These are phyloP conservation scores for Xylariales sp. DNA, from an alignment of 2,329 filamentous ascomycete genomes.

Conservation along the genomic window DNA sequence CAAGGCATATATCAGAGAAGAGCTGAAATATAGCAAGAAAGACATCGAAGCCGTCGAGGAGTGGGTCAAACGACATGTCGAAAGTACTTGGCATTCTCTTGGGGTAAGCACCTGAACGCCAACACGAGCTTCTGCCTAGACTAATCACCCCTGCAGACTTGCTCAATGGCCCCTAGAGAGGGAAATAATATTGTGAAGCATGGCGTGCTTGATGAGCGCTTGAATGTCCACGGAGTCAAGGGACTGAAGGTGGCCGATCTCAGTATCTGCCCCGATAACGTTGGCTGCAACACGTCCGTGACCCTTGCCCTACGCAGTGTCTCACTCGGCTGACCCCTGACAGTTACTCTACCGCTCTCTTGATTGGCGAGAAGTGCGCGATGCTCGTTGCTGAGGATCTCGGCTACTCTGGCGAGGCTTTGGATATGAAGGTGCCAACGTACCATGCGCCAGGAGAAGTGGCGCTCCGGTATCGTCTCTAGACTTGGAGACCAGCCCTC, in stretches of 20 bases:
- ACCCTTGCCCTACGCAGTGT: slow-evolving; percentile 11
- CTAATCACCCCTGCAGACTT: slow-evolving; percentile 42
- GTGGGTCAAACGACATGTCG: slow-evolving; percentile 66
- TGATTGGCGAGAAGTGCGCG: slow-evolving; percentile 73
- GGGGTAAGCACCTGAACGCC: slow-evolving; percentile 34
- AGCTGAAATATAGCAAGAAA: slow-evolving; percentile 60
- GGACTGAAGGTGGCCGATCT: slow-evolving; percentile 74
- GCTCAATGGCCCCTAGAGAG: slow-evolving; percentile 70
- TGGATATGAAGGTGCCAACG: slow-evolving; percentile 71
- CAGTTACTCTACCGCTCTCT: slow-evolving; percentile 63
- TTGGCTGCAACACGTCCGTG: slow-evolving; percentile 62
- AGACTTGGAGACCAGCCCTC: slow-evolving; percentile 12
- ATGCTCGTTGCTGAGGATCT: slow-evolving; percentile 68
- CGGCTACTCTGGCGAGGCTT: slow-evolving; percentile 64
- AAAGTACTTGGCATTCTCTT: slow-evolving; percentile 68
- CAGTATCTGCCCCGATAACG: slow-evolving; percentile 73
- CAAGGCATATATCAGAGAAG: slow-evolving; percentile 52
- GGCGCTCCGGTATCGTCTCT: slow-evolving; percentile 35
- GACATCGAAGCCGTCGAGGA: slow-evolving; percentile 66
- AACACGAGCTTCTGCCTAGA: neutral
- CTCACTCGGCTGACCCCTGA: neutral
- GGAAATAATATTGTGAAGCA: slow-evolving; percentile 79
- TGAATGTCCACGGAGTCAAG: slow-evolving; percentile 74
- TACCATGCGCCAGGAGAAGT: slow-evolving; percentile 54
- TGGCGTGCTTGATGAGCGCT: slow-evolving; percentile 69